Base-by-base conservation (phyloP, 805 yeast genomes). In the Spathaspora hagerdaliae region DNA sequence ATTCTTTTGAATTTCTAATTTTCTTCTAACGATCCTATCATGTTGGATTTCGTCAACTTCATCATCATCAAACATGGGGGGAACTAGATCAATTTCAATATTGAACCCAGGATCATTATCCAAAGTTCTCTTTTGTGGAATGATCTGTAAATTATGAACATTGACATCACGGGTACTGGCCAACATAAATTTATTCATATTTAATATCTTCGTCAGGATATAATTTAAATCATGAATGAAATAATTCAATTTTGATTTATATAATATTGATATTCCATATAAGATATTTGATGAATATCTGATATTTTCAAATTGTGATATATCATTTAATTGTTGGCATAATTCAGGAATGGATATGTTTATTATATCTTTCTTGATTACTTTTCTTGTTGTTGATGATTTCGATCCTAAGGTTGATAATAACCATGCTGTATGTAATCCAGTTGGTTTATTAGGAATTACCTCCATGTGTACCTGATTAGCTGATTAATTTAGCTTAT, bases 251-350 rank as follows among this genome's bases (percentile, higher is more conserved):
- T 82, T 77, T 27, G 75, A 73, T 46, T 68, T 75, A 55, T 75
- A 77, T 27, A 73, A 64, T 38, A 80, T 50, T 1, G 78, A 62
- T 1, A 77, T 61, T 0, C 85, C 85, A 51, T 73, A 69, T 45
- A 80, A 54, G 8, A 80, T 57, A 41, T 60, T 71, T 0, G 82
- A 73, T 0, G 67, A 57, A 13, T 68, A 59, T 37, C 81, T 57
- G 26, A 60, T 49, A 31, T 39, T 41, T 11, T 31, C 11, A 13
- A 27, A 15, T 14, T 35, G 14, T n/a, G 26, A n/a, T 2, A 50
- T 41, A 33, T 39, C 24, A 13, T 29, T 32, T 31, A 52, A 34
- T 27, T 40, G 52, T 3, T 52, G 48, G 53, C 83, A 78, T 2
- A 71, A 60, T 2, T 56, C 51, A 1, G 81, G 77, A 19, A 79